These are phyloP conservation scores for Novymonas esmeraldas DNA, from an alignment of 208 protist species.

Conservation along the genomic window DNA sequence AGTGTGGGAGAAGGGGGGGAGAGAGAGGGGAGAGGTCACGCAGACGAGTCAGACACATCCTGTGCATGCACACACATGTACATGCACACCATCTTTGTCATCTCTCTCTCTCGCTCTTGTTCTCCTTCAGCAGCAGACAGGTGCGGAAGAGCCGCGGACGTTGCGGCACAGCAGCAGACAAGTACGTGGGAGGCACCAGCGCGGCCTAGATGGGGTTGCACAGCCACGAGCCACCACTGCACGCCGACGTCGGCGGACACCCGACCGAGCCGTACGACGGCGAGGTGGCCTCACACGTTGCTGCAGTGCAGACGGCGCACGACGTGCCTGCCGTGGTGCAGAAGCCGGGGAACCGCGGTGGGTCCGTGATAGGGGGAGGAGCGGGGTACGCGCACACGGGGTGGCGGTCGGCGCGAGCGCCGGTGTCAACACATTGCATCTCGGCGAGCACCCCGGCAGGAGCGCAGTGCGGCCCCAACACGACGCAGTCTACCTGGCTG, in stretches of 20 bases:
- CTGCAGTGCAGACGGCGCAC: conserved; percentile 39
- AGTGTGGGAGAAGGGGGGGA: too few relatives aligned
- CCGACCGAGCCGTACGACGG: conserved; percentile 10
- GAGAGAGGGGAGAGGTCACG: neutral
- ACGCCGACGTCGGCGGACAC: conserved; percentile 17
- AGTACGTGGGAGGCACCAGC: neutral
- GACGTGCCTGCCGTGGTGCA: conserved; percentile 30
- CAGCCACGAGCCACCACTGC: conserved; percentile 8
- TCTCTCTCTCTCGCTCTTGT: too few relatives aligned
- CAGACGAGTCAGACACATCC: too few relatives aligned
- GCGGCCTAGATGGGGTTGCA: conserved; percentile 3
- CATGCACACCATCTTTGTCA: too few relatives aligned
- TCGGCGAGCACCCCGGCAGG: conserved; percentile 17
- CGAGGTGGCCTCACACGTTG: neutral
- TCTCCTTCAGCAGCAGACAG: too few relatives aligned
- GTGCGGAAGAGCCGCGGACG: too few relatives aligned
- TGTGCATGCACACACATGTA: too few relatives aligned
- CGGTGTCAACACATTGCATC: conserved; percentile 31
- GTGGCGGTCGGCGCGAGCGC: neutral
- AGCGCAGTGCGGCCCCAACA: conserved; percentile 31
- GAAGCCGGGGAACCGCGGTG: conserved; percentile 15
- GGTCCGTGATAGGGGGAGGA: neutral
- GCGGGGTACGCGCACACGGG: conserved; percentile 24
- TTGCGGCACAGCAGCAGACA: neutral
- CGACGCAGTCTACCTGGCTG: conserved; percentile 42